Conservation (phyloP, 768 basidiomycete genomes). For the Panellus pusillus region DNA sequence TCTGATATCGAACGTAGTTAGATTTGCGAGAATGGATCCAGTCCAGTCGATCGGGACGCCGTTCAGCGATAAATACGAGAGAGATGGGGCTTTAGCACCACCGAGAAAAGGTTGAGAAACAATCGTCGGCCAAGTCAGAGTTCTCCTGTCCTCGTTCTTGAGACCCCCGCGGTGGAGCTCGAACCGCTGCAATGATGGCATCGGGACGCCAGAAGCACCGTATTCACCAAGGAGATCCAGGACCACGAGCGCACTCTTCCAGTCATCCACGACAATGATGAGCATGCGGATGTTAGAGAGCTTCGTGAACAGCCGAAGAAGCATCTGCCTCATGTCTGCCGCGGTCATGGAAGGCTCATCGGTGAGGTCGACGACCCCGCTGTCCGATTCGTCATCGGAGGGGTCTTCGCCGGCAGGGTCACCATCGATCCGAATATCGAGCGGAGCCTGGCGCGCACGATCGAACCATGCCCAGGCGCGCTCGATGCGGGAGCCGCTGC, state of each 20-base stretch:
- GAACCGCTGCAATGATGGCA: constrained; percentile 49
- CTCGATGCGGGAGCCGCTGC: constrained; percentile 42
- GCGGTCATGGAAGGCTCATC: constrained; percentile 32
- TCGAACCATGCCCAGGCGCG: constrained; percentile 58
- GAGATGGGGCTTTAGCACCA: constrained; percentile 42
- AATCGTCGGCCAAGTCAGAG: constrained; percentile 27
- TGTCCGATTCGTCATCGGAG: constrained; percentile 25
- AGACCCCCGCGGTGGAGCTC: constrained; percentile 62
- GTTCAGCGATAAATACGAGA: constrained; percentile 54
- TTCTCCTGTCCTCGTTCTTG: constrained; percentile 15
- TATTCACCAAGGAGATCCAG: constrained; percentile 48
- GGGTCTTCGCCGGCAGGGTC: constrained; percentile 25
- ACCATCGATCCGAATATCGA: constrained; percentile 65
- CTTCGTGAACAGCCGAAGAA: constrained; percentile 52
- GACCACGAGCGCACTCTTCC: constrained; percentile 52
- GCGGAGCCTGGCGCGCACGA: constrained; percentile 50
- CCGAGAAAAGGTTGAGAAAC: constrained; percentile 48
- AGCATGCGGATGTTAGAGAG: constrained; percentile 60
- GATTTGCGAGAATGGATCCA: constrained; percentile 45
- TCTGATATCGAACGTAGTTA: constrained; percentile 66
- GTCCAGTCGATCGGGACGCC: constrained; percentile 66
- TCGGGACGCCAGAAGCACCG: constrained; percentile 36
- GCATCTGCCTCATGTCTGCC: constrained; percentile 44
- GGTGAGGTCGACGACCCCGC: neutral
- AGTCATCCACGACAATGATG: constrained; percentile 55